A percentile compares a stretch with the other conserved stretches of the same genome.
These are phyloP conservation scores for Aegle marmelos DNA, from an alignment of 345 rosid species.

Conservation along the genomic window DNA sequence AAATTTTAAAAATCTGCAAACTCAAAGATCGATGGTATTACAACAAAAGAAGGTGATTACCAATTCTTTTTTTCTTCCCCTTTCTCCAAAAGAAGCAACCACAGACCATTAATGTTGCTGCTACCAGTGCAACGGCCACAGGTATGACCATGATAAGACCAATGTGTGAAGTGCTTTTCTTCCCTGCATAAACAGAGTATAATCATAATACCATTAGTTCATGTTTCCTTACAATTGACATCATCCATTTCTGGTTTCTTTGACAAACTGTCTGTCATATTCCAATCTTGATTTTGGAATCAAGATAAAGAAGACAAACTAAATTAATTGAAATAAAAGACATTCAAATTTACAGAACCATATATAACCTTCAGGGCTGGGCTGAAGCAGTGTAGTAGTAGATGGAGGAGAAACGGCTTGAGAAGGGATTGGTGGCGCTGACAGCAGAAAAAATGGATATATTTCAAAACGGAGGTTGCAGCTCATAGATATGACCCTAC, in stretches of 20 bases:
- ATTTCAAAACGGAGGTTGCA: constrained; percentile 38
- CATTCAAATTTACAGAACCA: not conserved
- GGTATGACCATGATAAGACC: constrained; percentile 15
- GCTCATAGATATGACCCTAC: constrained; percentile 18
- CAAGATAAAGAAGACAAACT: not conserved
- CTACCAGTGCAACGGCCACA: constrained; percentile 5
- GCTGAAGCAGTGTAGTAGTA: not conserved
- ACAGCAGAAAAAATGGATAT: constrained; percentile 20
- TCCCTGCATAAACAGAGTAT: constrained; percentile 18
- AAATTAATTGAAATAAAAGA: not conserved
- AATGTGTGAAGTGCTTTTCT: constrained; percentile 11
- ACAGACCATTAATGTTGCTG: constrained; percentile 2
- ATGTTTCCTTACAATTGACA: not conserved
- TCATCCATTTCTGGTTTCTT: not conserved
- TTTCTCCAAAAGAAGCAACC: constrained; percentile 25
- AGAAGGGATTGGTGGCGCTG: not conserved
- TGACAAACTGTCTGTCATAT: not conserved
- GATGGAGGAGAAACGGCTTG: constrained; percentile 11
- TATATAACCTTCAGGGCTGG: constrained; percentile 15
- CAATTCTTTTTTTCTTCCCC: constrained; percentile 12
- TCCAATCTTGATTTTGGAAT: not conserved
- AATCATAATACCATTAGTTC: not conserved
- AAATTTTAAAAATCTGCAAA: not conserved
- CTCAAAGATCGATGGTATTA: not conserved
- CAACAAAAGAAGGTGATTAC: constrained; percentile 4